These are phyloP conservation scores for Tulasnella sp. DNA, from an alignment of 768 basidiomycete genomes.

Conservation along the genomic window DNA sequence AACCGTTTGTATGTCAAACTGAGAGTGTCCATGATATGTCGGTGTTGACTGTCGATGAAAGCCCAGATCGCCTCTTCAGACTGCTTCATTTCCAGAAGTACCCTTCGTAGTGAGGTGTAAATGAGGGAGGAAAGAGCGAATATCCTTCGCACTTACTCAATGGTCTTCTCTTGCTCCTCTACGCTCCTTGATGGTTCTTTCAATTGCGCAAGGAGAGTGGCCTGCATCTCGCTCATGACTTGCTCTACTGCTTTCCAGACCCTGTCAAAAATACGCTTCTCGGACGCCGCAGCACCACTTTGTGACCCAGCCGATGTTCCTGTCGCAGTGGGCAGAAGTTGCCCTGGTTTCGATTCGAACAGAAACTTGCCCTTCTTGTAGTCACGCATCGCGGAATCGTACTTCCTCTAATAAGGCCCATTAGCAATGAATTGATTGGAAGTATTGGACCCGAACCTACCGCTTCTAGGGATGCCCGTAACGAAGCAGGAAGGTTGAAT, in stretches of 20 bases:
- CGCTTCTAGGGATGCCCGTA: conserved; percentile 81
- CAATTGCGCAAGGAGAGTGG: conserved; percentile 61
- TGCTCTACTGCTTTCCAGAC: conserved; percentile 93
- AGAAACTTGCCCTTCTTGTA: conserved; percentile 96
- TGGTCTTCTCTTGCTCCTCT: conserved; percentile 94
- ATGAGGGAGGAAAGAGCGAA: too few relatives aligned
- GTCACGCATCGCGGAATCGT: conserved; percentile 85
- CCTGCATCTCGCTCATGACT: conserved; percentile 86
- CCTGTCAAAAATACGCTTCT: conserved; percentile 87
- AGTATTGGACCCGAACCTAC: conserved; percentile 35
- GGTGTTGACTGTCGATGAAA: conserved; percentile 90
- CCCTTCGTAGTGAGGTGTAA: conserved; percentile 37
- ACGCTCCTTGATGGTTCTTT: conserved; percentile 68
- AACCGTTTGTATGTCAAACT: conserved; percentile 47
- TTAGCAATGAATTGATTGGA: not conserved
- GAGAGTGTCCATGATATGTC: conserved; percentile 72
- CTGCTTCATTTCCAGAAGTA: conserved; percentile 75
- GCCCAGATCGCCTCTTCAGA: conserved; percentile 91
- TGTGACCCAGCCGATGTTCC: conserved; percentile 43
- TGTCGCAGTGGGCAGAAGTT: conserved; percentile 51
- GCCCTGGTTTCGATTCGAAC: conserved; percentile 79
- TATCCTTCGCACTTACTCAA: conserved; percentile 54
- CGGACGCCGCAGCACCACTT: conserved; percentile 31
- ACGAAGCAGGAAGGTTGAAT: conserved; percentile 90
- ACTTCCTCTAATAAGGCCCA: conserved; percentile 55